Base-by-base conservation (phyloP, 202 grass and related monocot genomes). In the Alloteropsis angusta region DNA sequence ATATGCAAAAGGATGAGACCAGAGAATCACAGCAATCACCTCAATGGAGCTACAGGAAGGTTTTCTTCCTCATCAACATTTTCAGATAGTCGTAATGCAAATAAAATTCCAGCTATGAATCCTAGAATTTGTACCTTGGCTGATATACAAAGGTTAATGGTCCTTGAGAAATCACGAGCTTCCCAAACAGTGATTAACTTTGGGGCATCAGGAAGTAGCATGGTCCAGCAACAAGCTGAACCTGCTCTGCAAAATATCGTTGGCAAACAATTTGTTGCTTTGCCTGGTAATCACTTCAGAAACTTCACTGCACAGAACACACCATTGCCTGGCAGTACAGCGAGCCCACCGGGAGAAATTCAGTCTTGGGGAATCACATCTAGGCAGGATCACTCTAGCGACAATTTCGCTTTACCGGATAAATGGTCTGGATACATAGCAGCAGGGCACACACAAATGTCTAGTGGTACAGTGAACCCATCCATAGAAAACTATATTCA, bases 1-100 rank as follows among this genome's bases (percentile, higher is more conserved):
- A 64, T 43, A 66, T 71, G 26, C 53, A 91, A 93, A 70, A 93
- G 84, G 63, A 88, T 76, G 71, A 88, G 71, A 84, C 47, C 54
- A 19, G 82, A 86, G 18, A 56, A 85, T 81, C 65, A 77, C 42
- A 71, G 9, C 10, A 82, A 60, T 73, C 17, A 26, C 26, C 36
- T 80, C 43, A 69, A 74, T 28, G 35, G 26, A 50, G 16, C 37
- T 23, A 4, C 2, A 4, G 28, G 17, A 19, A 85, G 50, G 2
- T 18, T 78, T 80, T 82, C 69, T 67, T 83, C 85, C 48, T 61
- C 75, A 23, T 56, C 68, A 21, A 16, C 44, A 77, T 67, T 72
- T 74, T 35, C 79, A 47, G 47, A n/a, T 74, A 65, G 76, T 73
- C 55, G 35, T 71, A 73, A 67, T 75, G 62, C 26, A 60, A 65